Conservation (phyloP, 257 asterid genomes). For the Paraleonurus japonicus region DNA sequence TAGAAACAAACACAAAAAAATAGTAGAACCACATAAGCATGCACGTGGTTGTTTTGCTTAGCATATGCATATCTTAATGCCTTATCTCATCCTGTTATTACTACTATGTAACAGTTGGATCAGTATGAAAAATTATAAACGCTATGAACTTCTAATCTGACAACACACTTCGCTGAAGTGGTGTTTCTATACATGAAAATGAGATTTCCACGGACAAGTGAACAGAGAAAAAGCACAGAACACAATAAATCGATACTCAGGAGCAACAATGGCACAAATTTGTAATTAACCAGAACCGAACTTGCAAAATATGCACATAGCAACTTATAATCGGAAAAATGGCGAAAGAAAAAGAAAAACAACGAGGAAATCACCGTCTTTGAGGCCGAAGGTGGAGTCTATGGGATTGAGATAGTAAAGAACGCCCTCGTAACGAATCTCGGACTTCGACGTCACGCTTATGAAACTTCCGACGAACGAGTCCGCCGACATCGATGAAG, state of each 20-base stretch:
- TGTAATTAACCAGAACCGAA: neutral
- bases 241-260: neutral
- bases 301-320: neutral
- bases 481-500: conserved; percentile 52
- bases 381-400: conserved; percentile 71
- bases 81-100: neutral
- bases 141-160: conserved; percentile 6
- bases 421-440: conserved; percentile 81
- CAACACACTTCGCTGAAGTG: neutral
- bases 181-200: conserved; percentile 1
- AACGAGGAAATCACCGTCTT: conserved; percentile 44
- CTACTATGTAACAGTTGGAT: conserved; percentile 1
- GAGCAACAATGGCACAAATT: conserved; percentile 6
- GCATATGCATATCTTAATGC: neutral
- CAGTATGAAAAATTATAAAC: neutral
- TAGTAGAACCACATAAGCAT: neutral
- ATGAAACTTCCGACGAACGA: conserved; percentile 73
- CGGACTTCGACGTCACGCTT: conserved; percentile 67
- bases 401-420: conserved; percentile 59
- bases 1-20: neutral
- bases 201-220: neutral
- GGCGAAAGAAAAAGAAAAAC: too few species aligned
- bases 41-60: neutral
- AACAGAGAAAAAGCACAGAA: neutral
- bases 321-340: neutral